These are phyloP conservation scores for Daldinia sp. DNA, from an alignment of 2,329 filamentous ascomycete species.

Conservation along the genomic window DNA sequence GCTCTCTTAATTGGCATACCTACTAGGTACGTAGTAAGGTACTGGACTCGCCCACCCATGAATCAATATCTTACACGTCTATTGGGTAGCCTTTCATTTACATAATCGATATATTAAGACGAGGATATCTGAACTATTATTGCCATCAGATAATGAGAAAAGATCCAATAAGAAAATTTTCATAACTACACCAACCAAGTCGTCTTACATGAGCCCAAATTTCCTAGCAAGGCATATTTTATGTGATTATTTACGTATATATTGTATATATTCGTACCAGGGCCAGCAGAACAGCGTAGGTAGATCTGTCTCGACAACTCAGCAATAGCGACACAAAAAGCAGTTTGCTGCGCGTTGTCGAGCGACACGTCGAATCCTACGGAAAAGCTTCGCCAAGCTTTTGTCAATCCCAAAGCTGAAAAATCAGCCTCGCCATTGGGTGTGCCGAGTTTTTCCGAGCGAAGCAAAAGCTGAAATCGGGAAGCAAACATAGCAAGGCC, in stretches of 20 bases:
- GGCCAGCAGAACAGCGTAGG: background rate
- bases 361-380: conserved; percentile 19
- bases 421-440: conserved; percentile 32
- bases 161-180: conserved; percentile 11
- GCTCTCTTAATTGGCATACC: conserved; percentile 7
- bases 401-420: conserved; percentile 33
- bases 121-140: conserved; percentile 3
- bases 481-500: background rate
- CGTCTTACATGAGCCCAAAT: conserved; percentile 9
- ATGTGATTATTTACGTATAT: conserved; percentile 16
- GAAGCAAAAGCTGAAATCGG: conserved; percentile 30
- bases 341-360: conserved; percentile 1
- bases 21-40: no score
- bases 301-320: conserved; percentile 22
- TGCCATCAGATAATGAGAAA: conserved; percentile 15
- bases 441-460: conserved; percentile 34
- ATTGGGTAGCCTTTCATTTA: background rate
- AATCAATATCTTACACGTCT: background rate
- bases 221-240: conserved; percentile 8
- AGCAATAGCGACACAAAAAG: conserved; percentile 6
- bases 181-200: conserved; percentile 5
- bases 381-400: conserved; percentile 27
- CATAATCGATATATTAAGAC: conserved; percentile 7
- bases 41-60: background rate
- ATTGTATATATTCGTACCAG: conserved; percentile 13